Conservation (phyloP, 2,329 filamentous ascomycete genomes). For the Aspergillus brasiliensis region DNA sequence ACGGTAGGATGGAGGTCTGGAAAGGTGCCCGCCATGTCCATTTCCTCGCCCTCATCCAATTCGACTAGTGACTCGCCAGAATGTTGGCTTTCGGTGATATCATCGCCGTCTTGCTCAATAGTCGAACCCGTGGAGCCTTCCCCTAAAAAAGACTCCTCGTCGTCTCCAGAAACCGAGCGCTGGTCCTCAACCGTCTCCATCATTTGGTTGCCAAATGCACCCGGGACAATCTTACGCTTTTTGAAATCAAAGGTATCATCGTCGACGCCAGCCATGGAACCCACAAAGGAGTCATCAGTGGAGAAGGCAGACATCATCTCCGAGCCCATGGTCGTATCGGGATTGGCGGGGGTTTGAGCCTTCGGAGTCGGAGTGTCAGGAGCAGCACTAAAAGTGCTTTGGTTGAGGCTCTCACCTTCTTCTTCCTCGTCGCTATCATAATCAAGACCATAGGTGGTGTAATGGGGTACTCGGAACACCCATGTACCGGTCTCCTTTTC, state of each 20-base stretch:
- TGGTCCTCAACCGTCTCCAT: slow-evolving; percentile 58
- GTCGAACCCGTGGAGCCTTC: slow-evolving; percentile 82
- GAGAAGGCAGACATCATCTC: slow-evolving; percentile 43
- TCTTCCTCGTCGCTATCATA: slow-evolving; percentile 73
- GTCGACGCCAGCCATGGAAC: slow-evolving; percentile 42
- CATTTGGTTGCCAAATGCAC: slow-evolving; percentile 72
- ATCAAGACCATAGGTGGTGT: slow-evolving; percentile 90
- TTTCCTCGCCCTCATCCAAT: slow-evolving; percentile 69
- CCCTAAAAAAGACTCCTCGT: slow-evolving; percentile 83
- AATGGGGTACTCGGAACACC: slow-evolving; percentile 93
- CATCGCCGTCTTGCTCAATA: slow-evolving; percentile 60
- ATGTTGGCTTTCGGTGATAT: slow-evolving; percentile 54
- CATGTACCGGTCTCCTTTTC: slow-evolving; percentile 78
- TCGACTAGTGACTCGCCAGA: slow-evolving; percentile 66
- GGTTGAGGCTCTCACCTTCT: slow-evolving; percentile 55
- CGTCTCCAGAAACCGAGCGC: slow-evolving; percentile 35
- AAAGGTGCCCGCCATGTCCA: slow-evolving; percentile 81
- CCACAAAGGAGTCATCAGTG: slow-evolving; percentile 45
- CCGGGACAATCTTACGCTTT: slow-evolving; percentile 64
- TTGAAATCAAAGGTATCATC: slow-evolving; percentile 64
- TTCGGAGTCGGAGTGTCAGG: slow-evolving; percentile 53
- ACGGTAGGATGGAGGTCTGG: slow-evolving; percentile 72
- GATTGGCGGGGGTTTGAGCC: slow-evolving; percentile 31
- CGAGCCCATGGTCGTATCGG: slow-evolving; percentile 37
- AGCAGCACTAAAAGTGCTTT: slow-evolving; percentile 54